Base-by-base conservation (phyloP, 192 early-diverging fungal species). In the Coemansia sp. region DNA sequence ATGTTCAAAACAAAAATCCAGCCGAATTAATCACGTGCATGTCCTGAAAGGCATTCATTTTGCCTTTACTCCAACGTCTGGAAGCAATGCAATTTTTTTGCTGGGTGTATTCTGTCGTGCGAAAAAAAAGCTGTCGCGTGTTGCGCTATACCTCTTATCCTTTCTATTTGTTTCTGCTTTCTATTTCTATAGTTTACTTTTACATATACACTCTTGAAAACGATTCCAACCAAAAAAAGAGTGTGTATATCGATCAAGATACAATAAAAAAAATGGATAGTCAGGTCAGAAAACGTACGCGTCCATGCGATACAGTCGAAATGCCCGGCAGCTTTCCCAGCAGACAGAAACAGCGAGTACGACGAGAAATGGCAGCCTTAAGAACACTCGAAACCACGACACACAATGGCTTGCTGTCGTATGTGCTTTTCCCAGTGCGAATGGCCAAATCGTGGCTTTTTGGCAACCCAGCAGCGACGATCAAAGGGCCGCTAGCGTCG, bases 311-410 rank as follows among this genome's bases (percentile, higher is more conserved):
- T 34, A 17, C 55, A 3, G 15, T 51, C 6, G 73, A 80, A 4
- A 72, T 80, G 53, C 78, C 78, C 8, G 78, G 78, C 20, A 41
- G 69, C 17, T 80, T 80, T 57, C 78, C 78, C 6, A 51, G 51
- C 17, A 43, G 5, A 32, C 35, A 61, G 32, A 68, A 65, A 38
- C 51, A 37, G 20, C 35, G 51, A 11, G 68, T 59, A 36, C 74
- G 69, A 45, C 69, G 56, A 67, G 37, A 14, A 45, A n/a, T 20
- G 28, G 57, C 53, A 35, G 61, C 6, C 55, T 43, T 11, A 61
- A 3, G 11, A 36, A 2, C 35, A 14, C 0, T 3, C 1, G 35
- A 37, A 59, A 36, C 11, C 9, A 59, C 20, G 36, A 34, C 5
- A 4, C 34, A 35, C 2, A 55, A 22, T 68, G 73, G 66, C 37